A percentile compares a stretch with the other conserved stretches of the same genome.
These are phyloP conservation scores for Scleroderma bovista DNA, from an alignment of 768 basidiomycete species.

Conservation along the genomic window DNA sequence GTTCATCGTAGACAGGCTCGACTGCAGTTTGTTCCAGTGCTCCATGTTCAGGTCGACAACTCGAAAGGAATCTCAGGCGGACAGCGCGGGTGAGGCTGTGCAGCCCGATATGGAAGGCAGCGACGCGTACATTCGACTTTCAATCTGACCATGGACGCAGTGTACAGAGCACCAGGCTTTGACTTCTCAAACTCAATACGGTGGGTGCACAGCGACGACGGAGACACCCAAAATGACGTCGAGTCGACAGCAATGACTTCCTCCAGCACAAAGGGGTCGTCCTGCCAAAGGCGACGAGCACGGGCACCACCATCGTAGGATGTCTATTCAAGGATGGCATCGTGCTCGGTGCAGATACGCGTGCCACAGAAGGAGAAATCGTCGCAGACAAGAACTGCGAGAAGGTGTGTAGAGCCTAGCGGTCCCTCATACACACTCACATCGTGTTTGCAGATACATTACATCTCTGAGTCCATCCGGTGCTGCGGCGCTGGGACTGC, in stretches of 20 bases:
- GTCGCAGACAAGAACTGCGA: constrained; percentile 99
- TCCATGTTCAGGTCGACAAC: constrained; percentile 27
- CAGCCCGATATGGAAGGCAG: constrained; percentile 6
- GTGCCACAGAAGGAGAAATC: constrained; percentile 91
- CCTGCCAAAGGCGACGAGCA: constrained; percentile 82
- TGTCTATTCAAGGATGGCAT: constrained; percentile 91
- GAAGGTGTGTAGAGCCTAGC: constrained; percentile 56
- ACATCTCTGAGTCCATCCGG: constrained; percentile 88
- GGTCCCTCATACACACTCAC: not conserved
- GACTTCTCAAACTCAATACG: constrained; percentile 73
- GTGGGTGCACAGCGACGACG: constrained; percentile 30
- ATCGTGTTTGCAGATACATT: constrained; percentile 72
- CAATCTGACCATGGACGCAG: constrained; percentile 35
- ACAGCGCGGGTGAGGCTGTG: not conserved
- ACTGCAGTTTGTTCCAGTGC: constrained; percentile 63
- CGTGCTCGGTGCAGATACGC: constrained; percentile 92
- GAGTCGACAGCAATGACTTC: constrained; percentile 57
- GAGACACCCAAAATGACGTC: not conserved
- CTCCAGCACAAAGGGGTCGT: constrained; percentile 64
- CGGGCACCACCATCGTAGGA: constrained; percentile 97
- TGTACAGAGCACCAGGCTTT: constrained; percentile 56
- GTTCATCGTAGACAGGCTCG: constrained; percentile 60
- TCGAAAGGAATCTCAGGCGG: not conserved
- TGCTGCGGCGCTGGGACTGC: constrained; percentile 99
- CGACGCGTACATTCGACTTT: constrained; percentile 14